Evolutionary conservation across 805 yeast species (phyloP).

Genomic region (Cyberlindnera petersonii): DNA sequence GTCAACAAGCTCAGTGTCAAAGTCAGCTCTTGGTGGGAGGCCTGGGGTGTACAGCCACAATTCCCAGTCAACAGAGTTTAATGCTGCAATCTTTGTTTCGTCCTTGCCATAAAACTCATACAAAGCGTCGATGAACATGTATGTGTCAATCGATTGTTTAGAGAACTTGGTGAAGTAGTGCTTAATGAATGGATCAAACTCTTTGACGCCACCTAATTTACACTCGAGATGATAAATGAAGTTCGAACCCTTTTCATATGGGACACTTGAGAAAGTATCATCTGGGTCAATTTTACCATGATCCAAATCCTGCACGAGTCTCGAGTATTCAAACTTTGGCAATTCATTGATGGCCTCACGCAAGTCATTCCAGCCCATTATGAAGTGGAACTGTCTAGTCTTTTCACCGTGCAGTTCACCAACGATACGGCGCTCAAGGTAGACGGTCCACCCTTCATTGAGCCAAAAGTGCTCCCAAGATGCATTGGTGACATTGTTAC

Average conservation of each 20-base stretch:
- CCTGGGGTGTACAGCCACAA: conserved; percentile 81
- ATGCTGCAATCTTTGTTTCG: conserved; percentile 40
- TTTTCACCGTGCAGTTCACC: conserved; percentile 42
- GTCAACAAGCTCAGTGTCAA: conserved; percentile 76
- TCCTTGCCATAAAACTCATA: conserved; percentile 55
- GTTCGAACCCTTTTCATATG: conserved; percentile 88
- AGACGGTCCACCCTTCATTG: conserved; percentile 96
- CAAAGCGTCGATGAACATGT: conserved; percentile 71
- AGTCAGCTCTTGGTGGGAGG: conserved; percentile 82
- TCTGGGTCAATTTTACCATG: conserved; percentile 72
- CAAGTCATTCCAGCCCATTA: conserved; percentile 86
- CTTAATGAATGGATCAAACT: conserved; percentile 77
- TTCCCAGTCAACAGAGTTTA: conserved; percentile 79
- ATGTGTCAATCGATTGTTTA: conserved; percentile 72
- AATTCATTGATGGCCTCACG: conserved; percentile 62
- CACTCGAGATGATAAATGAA: conserved; percentile 72
- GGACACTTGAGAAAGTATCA: conserved; percentile 82
- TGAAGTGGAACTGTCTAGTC: conserved; percentile 73
- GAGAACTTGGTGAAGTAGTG: conserved; percentile 69
- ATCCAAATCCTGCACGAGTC: conserved; percentile 66
- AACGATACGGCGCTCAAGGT: conserved; percentile 77
- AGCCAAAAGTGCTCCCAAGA: conserved; percentile 95
- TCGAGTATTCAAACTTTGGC: conserved; percentile 54
- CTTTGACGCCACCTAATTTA: conserved; percentile 56
- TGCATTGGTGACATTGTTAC: conserved; percentile 84